These are phyloP conservation scores for Medicago arabica DNA, from an alignment of 306 rosid species.

Conservation along the genomic window DNA sequence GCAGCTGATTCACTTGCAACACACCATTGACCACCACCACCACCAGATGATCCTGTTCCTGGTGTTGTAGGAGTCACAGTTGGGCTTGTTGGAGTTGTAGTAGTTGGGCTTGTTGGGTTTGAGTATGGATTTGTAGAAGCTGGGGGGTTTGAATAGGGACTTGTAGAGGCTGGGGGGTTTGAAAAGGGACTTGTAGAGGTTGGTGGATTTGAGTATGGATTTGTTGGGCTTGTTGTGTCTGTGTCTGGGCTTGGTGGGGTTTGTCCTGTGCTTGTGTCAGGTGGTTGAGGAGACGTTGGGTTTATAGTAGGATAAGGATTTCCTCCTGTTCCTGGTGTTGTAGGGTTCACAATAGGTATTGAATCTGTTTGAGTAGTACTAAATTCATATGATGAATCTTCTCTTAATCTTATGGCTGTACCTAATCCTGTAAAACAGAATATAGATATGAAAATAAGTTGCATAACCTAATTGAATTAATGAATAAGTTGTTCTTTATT, in stretches of 20 bases:
- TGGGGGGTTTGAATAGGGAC: too few species aligned
- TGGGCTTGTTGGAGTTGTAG: slow-evolving; percentile 38
- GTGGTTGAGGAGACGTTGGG: slow-evolving; percentile 60
- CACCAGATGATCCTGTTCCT: background rate
- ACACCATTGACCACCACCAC: slow-evolving; percentile 79
- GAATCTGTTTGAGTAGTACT: slow-evolving; percentile 53
- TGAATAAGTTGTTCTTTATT: background rate
- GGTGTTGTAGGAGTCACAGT: slow-evolving; percentile 43
- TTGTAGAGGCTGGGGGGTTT: slow-evolving; percentile 30
- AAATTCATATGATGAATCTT: slow-evolving; percentile 56
- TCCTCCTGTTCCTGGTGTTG: slow-evolving; percentile 62
- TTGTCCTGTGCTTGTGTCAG: slow-evolving; percentile 44
- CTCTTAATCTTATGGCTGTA: slow-evolving; percentile 42
- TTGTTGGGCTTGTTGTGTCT: slow-evolving; percentile 14
- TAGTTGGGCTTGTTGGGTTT: slow-evolving; percentile 39
- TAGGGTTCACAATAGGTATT: slow-evolving; percentile 76
- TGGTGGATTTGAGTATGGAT: slow-evolving; percentile 42
- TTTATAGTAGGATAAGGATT: slow-evolving; percentile 54
- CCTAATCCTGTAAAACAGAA: slow-evolving; percentile 68
- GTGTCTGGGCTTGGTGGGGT: slow-evolving; percentile 28
- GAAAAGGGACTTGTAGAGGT: slow-evolving; percentile 1
- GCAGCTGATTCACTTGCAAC: slow-evolving; percentile 76
- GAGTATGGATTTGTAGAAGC: slow-evolving; percentile 34
- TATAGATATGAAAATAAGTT: background rate
- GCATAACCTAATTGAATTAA: too few species aligned